These are phyloP conservation scores for Ganoderma lingzhi DNA, from an alignment of 1,284 basidiomycete species.

Conservation along the genomic window DNA sequence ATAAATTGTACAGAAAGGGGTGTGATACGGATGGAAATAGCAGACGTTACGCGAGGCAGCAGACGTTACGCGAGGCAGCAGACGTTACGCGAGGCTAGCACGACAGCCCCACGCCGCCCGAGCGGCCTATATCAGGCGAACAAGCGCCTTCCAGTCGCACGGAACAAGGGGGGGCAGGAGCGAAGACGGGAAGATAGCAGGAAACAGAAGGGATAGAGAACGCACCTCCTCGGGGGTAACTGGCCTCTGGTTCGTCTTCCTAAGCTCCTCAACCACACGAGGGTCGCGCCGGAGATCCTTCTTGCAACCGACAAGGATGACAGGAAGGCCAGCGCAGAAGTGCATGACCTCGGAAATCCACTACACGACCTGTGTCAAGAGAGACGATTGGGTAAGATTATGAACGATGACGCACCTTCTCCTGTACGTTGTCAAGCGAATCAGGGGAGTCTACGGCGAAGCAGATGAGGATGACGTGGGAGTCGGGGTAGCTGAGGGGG, in stretches of 20 bases:
- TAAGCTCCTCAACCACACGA: conserved; percentile 60
- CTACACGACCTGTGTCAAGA: conserved; percentile 43
- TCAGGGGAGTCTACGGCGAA: conserved; percentile 83
- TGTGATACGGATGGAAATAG: background rate
- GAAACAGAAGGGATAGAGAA: conserved; percentile 9
- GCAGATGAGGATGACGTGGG: conserved; percentile 83
- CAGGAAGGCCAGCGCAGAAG: conserved; percentile 78
- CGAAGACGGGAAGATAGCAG: background rate
- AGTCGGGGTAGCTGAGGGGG: conserved; percentile 80
- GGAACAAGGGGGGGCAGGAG: conserved; percentile 4
- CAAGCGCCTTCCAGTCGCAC: conserved; percentile 24
- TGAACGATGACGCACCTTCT: conserved; percentile 61
- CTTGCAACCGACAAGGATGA: conserved; percentile 84
- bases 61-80: too few species aligned
- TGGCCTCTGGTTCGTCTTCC: conserved; percentile 68
- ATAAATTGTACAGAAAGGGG: background rate
- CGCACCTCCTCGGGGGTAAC: conserved; percentile 63
- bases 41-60: too few species aligned
- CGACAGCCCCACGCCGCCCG: background rate
- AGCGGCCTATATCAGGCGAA: conserved; percentile 13
- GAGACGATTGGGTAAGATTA: background rate
- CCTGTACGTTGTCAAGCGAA: conserved; percentile 83
- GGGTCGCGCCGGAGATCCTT: conserved; percentile 73
- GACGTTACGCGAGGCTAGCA: background rate
- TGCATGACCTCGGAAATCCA: conserved; percentile 86